Conservation (phyloP, 768 basidiomycete species). For the Naematelia encephala region DNA sequence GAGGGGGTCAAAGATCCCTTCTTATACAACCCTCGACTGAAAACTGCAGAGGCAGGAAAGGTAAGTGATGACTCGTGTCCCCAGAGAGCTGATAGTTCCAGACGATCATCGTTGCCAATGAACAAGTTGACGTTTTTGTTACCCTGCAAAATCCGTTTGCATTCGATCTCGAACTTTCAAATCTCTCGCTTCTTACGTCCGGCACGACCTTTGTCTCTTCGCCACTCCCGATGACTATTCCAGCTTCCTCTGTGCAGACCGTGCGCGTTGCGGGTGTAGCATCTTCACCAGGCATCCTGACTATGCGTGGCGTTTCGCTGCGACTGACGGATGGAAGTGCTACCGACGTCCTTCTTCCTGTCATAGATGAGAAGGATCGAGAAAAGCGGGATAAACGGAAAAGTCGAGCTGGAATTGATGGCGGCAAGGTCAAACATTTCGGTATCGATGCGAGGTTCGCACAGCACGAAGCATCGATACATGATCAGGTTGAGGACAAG, state of each 20-base stretch:
- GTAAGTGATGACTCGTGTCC: slow-evolving; percentile 51
- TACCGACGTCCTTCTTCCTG: slow-evolving; percentile 71
- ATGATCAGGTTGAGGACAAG: slow-evolving; percentile 31
- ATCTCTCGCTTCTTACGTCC: slow-evolving; percentile 74
- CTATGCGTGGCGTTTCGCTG: slow-evolving; percentile 72
- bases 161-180: slow-evolving; percentile 84
- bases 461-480: slow-evolving; percentile 1
- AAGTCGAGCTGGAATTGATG: slow-evolving; percentile 64
- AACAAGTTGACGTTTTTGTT: slow-evolving; percentile 74
- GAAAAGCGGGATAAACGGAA: slow-evolving; percentile 54
- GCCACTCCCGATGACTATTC: slow-evolving; percentile 63
- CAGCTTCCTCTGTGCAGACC: slow-evolving; percentile 70
- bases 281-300: slow-evolving; percentile 62
- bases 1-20: slow-evolving; percentile 70
- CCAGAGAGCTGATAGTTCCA: slow-evolving; percentile 53
- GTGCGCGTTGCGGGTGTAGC: slow-evolving; percentile 69
- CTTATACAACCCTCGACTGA: slow-evolving; percentile 77
- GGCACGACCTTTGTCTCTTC: slow-evolving; percentile 72
- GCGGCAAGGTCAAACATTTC: slow-evolving; percentile 66
- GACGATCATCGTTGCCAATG: slow-evolving; percentile 73
- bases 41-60: slow-evolving; percentile 58
- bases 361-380: slow-evolving; percentile 70
- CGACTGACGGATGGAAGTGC: slow-evolving; percentile 69
- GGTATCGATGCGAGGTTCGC: slow-evolving; percentile 62
- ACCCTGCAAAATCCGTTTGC: slow-evolving; percentile 87